phyloP scores from a whole-genome alignment of 768 basidiomycete species.

The Kwoniella europaea region DNA sequence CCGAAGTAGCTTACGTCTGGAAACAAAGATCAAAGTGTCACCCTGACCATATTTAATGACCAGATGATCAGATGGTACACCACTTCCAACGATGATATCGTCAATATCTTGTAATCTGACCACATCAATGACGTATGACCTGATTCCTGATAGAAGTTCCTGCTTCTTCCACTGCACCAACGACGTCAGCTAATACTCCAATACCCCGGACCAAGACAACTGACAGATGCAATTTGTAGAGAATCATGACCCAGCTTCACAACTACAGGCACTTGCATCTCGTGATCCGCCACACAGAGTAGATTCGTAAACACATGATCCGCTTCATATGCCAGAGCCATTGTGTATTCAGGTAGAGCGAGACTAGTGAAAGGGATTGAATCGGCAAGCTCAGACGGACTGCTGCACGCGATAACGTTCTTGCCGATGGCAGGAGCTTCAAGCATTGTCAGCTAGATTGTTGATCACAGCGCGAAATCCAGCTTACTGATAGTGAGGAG shows the following conservation, averaged over 20 bases:
- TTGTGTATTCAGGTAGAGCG: slow-evolving; percentile 43
- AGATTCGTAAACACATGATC: slow-evolving; percentile 49
- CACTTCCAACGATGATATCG: slow-evolving; percentile 81
- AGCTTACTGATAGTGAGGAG: slow-evolving; percentile 30
- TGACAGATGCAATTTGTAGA: slow-evolving; percentile 50
- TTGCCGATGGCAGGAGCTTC: slow-evolving; percentile 32
- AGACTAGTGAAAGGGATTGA: slow-evolving; percentile 48
- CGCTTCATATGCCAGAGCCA: slow-evolving; percentile 47
- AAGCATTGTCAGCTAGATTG: background rate
- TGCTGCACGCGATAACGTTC: slow-evolving; percentile 39
- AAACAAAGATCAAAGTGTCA: slow-evolving; percentile 41
- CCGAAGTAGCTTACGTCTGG: slow-evolving; percentile 31
- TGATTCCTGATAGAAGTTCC: slow-evolving; percentile 69
- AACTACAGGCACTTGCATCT: slow-evolving; percentile 73
- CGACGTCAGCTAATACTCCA: background rate
- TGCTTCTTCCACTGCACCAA: slow-evolving; percentile 69
- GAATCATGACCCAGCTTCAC: slow-evolving; percentile 61
- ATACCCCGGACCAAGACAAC: slow-evolving; percentile 7
- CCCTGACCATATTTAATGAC: slow-evolving; percentile 43
- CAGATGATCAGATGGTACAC: slow-evolving; percentile 50
- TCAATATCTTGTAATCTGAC: slow-evolving; percentile 79
- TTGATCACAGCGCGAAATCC: too few relatives aligned
- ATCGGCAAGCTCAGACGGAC: slow-evolving; percentile 46
- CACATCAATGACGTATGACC: slow-evolving; percentile 80
- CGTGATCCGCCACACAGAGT: slow-evolving; percentile 59